phyloP scores from a whole-genome alignment of 2,329 filamentous ascomycete genomes.

The Harringtonia lauricola region DNA sequence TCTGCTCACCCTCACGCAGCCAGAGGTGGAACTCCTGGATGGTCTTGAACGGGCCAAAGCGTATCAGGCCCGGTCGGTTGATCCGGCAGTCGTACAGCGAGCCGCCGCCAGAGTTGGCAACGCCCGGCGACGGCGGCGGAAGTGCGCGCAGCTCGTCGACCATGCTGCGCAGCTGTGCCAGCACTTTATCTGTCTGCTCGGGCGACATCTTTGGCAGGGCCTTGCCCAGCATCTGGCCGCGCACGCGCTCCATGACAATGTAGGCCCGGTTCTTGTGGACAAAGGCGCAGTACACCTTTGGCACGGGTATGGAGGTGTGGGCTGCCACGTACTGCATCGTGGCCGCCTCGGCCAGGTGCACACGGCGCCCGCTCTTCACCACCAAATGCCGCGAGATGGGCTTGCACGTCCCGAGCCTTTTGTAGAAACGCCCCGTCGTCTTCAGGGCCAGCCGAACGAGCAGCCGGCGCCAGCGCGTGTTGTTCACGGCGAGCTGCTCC shows the following conservation, averaged over 20 bases:
- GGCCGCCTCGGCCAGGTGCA: background rate
- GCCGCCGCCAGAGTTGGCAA: background rate
- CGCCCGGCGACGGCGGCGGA: background rate
- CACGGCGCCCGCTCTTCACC: background rate
- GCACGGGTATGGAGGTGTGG: background rate
- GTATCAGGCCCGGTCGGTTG: background rate
- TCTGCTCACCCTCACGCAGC: background rate
- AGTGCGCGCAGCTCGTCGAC: background rate
- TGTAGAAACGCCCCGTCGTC: background rate
- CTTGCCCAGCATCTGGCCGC: background rate
- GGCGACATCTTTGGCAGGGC: no score
- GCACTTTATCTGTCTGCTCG: background rate
- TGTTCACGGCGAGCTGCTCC: background rate
- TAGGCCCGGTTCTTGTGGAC: background rate
- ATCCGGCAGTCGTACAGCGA: background rate
- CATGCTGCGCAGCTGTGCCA: background rate
- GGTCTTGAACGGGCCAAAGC: background rate
- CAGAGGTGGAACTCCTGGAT: slow-evolving; percentile 1
- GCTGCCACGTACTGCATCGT: background rate
- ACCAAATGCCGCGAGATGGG: background rate
- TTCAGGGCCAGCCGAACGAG: background rate
- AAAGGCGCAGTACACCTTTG: background rate
- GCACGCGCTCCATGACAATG: slow-evolving; percentile 1
- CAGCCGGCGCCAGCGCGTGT: background rate
- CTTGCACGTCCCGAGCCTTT: background rate